Conservation (phyloP, 106 monocot species). For the Dendrobium huoshanense region DNA sequence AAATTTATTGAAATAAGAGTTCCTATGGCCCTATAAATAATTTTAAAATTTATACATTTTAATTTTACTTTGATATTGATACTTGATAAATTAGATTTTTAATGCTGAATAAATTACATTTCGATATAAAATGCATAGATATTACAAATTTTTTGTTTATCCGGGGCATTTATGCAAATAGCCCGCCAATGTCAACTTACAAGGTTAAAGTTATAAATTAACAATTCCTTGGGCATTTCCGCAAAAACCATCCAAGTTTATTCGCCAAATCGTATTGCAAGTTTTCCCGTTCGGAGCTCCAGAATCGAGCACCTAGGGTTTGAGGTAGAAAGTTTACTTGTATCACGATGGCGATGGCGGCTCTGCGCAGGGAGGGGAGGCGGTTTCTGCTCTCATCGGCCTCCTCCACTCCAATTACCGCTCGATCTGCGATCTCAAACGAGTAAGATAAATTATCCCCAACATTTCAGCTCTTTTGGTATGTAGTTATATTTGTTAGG, state of each 20-base stretch:
- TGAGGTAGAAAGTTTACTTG: not conserved
- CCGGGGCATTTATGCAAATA: too few relatives aligned
- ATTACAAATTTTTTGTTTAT: too few relatives aligned
- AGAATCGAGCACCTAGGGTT: slow-evolving; percentile 10
- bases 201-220: not conserved
- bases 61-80: too few relatives aligned
- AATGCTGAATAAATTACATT: too few relatives aligned
- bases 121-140: too few relatives aligned
- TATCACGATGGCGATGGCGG: slow-evolving; percentile 76
- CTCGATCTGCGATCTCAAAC: slow-evolving; percentile 41
- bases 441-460: slow-evolving; percentile 38
- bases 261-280: not conserved
- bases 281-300: not conserved
- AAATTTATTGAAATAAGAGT: too few relatives aligned
- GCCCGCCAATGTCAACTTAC: too few relatives aligned
- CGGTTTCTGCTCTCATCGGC: slow-evolving; percentile 41
- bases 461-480: not conserved
- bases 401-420: slow-evolving; percentile 17
- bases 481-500: not conserved
- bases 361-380: slow-evolving; percentile 67
- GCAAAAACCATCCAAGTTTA: not conserved
- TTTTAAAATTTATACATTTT: too few relatives aligned
- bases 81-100: too few relatives aligned
- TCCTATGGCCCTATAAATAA: too few relatives aligned
- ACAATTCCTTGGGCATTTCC: not conserved